Evolutionary conservation across 371 early-diverging fungal species (phyloP), one percentile per base, ranked within the genome.

Genomic region (Mucor piriformis): DNA sequence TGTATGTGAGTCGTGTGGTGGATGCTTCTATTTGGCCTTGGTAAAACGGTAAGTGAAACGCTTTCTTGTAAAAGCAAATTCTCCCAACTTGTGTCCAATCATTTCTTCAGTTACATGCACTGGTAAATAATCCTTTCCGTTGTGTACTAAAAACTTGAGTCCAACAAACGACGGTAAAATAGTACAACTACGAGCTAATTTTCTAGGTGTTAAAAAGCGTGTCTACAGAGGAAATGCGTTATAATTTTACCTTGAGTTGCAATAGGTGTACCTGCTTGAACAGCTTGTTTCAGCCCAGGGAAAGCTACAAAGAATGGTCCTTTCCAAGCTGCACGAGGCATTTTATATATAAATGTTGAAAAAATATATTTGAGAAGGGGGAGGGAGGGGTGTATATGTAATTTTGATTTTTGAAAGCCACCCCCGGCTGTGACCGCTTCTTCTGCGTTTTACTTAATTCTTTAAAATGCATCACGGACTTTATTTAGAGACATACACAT

Each of bases 51-150:
- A 95, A 24, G 83, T 83, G 83, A 91, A 97, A 49, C 87, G 79
- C 79, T 95, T 94, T 71, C 95, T 82, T 11, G 96, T 95, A 35
- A 89, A 89, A 6, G 94, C 85, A 64, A 97, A 96, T 82, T 96
- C 98, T 52, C 98, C 98, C 16, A 97, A 81, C 70, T 95, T 95
- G 69, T 90, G 92, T n/a, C 94, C 95, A 63, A 97, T 92, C 97
- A 97, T 98, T 64, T 94, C 94, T 80, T 96, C 97, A 10, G 90
- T 92, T 24, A 98, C 85, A 21, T 79, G 73, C 18, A 98, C 84
- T 13, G 95, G 95, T 21, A 91, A 51, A 77, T 92, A 96, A 55
- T 88, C 83, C 54, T 94, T 95, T 56, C 98, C 98, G 67, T 96
- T 98, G 77, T 98, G 97, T 25, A 98, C 91, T 63, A 91, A 79